These are phyloP conservation scores for Marvania coccoides DNA, from an alignment of 139 green algal genomes.

Conservation along the genomic window DNA sequence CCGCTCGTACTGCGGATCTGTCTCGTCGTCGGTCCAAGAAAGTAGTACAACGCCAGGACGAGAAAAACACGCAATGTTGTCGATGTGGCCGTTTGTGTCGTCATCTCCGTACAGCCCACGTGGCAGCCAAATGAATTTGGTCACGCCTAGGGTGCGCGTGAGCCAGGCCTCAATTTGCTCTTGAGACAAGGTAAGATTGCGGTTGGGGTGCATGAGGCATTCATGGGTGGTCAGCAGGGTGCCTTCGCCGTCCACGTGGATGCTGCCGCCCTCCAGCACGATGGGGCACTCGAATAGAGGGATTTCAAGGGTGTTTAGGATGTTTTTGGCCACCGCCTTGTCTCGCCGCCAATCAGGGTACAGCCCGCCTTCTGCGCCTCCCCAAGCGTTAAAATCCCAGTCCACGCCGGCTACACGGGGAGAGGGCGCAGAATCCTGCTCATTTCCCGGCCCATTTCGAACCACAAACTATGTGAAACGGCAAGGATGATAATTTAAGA, in stretches of 20 bases:
- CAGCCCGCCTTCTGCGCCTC: constrained; percentile 19
- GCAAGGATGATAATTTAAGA: no score
- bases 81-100: constrained; percentile 66
- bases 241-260: constrained; percentile 56
- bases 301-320: neutral
- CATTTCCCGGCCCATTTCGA: neutral
- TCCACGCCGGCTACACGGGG: constrained; percentile 30
- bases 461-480: constrained; percentile 17
- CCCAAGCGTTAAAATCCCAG: constrained; percentile 57
- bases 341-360: constrained; percentile 23
- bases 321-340: constrained; percentile 5
- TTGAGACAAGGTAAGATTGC: constrained; percentile 59
- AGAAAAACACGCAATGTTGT: constrained; percentile 73
- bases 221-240: constrained; percentile 70
- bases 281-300: constrained; percentile 10
- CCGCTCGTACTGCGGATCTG: constrained; percentile 42
- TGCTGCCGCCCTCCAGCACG: constrained; percentile 56
- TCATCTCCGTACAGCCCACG: constrained; percentile 39
- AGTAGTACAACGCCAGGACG: constrained; percentile 56
- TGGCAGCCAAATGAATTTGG: constrained; percentile 67
- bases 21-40: constrained; percentile 62
- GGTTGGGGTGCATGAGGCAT: constrained; percentile 69
- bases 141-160: constrained; percentile 41
- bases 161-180: constrained; percentile 57
- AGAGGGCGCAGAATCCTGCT: neutral